Conservation (phyloP, 257 asterid species). For the Ligustrum vulgare region DNA sequence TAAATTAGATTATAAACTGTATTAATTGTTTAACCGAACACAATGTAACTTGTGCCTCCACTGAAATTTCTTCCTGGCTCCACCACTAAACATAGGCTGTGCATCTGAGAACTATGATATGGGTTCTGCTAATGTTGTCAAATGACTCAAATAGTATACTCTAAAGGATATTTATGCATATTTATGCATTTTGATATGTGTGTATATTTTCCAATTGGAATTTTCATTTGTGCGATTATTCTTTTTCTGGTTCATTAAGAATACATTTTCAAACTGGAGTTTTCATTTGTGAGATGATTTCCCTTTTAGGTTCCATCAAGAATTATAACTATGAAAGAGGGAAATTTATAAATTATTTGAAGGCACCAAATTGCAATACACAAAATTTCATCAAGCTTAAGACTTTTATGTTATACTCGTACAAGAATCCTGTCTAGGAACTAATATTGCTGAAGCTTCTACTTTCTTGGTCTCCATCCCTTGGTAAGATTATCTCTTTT, state of each 20-base stretch:
- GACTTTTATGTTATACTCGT: neutral
- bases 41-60: no score
- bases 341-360: neutral
- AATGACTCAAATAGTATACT: no score
- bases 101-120: neutral
- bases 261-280: no score
- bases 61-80: no score
- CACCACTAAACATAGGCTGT: neutral
- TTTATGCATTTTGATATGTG: no score
- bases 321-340: neutral
- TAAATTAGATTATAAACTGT: no score
- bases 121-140: no score
- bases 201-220: no score
- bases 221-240: neutral
- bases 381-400: neutral
- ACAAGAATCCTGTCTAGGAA: neutral
- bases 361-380: neutral
- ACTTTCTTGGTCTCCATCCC: neutral
- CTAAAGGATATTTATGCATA: no score
- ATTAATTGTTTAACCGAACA: no score
- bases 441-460: neutral
- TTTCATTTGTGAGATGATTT: no score
- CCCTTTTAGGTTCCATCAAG: neutral
- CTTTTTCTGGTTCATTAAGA: no score
- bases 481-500: neutral